A percentile compares a stretch with the other conserved stretches of the same genome.
Conservation (phyloP, 768 basidiomycete species). For the Rhizopogon vulgaris region DNA sequence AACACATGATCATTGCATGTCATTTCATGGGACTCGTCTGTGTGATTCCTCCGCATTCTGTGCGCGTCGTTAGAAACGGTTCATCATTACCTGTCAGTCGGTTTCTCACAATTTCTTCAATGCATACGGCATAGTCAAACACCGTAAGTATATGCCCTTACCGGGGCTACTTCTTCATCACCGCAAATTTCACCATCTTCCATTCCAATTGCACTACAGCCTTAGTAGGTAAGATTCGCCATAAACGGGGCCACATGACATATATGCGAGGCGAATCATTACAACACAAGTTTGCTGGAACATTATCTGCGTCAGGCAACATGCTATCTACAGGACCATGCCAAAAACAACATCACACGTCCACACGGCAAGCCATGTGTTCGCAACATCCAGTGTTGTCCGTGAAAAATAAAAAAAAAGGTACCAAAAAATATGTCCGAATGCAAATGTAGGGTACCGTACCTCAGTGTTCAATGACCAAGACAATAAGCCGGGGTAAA, state of each 20-base stretch:
- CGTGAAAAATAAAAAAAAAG: background rate
- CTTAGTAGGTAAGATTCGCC: background rate
- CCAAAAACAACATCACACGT: background rate
- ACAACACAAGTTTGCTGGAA: background rate
- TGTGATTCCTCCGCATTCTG: constrained; percentile 1
- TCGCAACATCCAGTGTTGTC: constrained; percentile 13
- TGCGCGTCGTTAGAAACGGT: background rate
- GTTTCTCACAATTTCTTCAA: background rate
- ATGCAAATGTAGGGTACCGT: constrained; percentile 2
- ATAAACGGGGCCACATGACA: background rate
- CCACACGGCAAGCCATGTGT: constrained; percentile 1
- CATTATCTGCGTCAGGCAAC: background rate
- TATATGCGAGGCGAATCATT: background rate
- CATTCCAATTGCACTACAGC: background rate
- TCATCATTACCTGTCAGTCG: background rate
- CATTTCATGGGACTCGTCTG: background rate
- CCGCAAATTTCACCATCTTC: background rate
- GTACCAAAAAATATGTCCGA: constrained; percentile 12
- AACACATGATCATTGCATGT: constrained; percentile 7
- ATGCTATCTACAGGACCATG: constrained; percentile 1
- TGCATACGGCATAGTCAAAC: background rate
- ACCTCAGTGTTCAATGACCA: constrained; percentile 2
- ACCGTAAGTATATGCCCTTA: background rate
- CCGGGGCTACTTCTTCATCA: background rate
- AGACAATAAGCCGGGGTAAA: constrained; percentile 5